Base-by-base conservation (phyloP, 129 eudicot genomes). In the Rutidosis leptorrhynchoides region DNA sequence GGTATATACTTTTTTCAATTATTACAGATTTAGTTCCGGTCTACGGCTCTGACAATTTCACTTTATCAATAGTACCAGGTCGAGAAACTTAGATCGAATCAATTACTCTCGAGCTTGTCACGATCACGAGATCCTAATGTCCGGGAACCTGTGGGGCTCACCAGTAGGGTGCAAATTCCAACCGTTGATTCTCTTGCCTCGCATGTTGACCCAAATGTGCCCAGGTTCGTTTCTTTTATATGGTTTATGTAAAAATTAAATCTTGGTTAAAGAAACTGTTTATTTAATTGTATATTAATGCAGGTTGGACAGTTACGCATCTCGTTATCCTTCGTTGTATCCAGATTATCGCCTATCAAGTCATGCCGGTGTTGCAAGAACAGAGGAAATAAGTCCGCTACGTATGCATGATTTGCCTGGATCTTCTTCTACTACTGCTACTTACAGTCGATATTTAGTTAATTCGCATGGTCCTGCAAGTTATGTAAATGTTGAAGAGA, bases 141-240 rank as follows among this genome's bases (percentile, higher is more conserved):
- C n/a, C 74, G 72, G 64, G 86, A 81, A 45, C 54, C 81, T 26
- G 79, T 67, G 37, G 78, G 74, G 55, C 65, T 75, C 63, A 75
- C 86, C n/a, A 64, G 76, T 67, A 81, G 83, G 81, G 65, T 67
- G 37, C 85, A 78, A 51, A 61, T 74, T 29, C 74, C 84, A 15
- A 66, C 81, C 23, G 67, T 62, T 62, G 94, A 82, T 69, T 59
- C 87, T 55, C 60, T 77, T 74, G 67, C 82, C 64, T 74, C 82
- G 29, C 87, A 68, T 73, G 70, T 67, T 23, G 83, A 58, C 61
- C 45, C 77, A 59, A 72, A 57, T 52, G 60, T 64, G 14, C 55
- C 85, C 20, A 82, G 97, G 97, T 90, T 71, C 33, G 89, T 74
- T 60, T 59, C 60, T 77, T 59, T 62, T 62, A 43, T 37, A 8